Conservation (phyloP, 2,329 filamentous ascomycete genomes). For the Plectosphaerella cucumerina region DNA sequence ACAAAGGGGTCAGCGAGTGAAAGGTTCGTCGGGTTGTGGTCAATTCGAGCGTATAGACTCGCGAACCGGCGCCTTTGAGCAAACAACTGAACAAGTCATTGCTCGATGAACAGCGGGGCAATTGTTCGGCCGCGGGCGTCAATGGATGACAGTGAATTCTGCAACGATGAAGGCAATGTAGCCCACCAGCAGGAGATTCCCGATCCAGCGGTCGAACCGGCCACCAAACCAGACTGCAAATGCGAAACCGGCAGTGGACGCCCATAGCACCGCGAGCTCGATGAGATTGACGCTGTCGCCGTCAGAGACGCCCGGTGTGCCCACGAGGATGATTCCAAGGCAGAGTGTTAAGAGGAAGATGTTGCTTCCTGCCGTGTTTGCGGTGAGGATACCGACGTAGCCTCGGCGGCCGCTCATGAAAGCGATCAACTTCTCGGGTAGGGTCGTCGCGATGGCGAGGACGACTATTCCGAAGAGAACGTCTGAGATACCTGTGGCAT, state of each 20-base stretch:
- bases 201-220: slow-evolving; percentile 6
- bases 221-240: slow-evolving; percentile 14
- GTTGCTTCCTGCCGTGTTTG: slow-evolving; percentile 49
- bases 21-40: too few relatives aligned
- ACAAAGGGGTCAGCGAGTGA: too few relatives aligned
- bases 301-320: not conserved
- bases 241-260: slow-evolving; percentile 12
- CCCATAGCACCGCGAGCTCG: slow-evolving; percentile 14
- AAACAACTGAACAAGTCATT: not conserved
- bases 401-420: slow-evolving; percentile 41
- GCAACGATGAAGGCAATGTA: slow-evolving; percentile 14
- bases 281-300: slow-evolving; percentile 5
- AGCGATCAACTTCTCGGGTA: slow-evolving; percentile 50
- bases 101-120: not conserved
- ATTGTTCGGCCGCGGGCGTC: not conserved
- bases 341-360: slow-evolving; percentile 50
- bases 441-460: slow-evolving; percentile 46
- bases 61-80: too few relatives aligned
- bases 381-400: slow-evolving; percentile 44
- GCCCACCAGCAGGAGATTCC: slow-evolving; percentile 8
- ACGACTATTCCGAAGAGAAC: slow-evolving; percentile 42
- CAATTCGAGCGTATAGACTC: too few relatives aligned
- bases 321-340: slow-evolving; percentile 30
- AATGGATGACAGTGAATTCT: slow-evolving; percentile 12
- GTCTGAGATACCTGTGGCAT: slow-evolving; percentile 36